phyloP scores from a whole-genome alignment of 2,329 filamentous ascomycete genomes.

The Calonectria honghensis region DNA sequence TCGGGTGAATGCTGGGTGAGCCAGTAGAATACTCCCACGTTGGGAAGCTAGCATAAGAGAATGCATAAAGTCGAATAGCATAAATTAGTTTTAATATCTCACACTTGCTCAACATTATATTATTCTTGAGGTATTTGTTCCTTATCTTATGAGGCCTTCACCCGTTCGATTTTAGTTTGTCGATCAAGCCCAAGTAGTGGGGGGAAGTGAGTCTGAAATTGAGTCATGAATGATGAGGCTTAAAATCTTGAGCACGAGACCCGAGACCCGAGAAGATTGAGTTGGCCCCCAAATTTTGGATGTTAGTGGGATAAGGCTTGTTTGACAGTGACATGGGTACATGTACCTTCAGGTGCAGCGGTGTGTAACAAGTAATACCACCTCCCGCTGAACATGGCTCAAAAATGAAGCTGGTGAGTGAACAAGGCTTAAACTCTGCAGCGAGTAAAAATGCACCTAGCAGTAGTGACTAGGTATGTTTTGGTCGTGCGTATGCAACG shows the following conservation, averaged over 20 bases:
- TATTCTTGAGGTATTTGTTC: neutral
- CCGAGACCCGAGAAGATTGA: too few relatives aligned
- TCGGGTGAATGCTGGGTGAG: neutral
- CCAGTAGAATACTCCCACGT: neutral
- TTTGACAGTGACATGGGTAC: neutral
- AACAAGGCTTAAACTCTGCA: too few relatives aligned
- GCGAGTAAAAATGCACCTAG: too few relatives aligned
- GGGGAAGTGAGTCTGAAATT: neutral
- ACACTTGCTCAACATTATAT: neutral
- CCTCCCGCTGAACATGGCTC: too few relatives aligned
- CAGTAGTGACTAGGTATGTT: too few relatives aligned
- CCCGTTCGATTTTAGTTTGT: neutral
- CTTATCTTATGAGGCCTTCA: constrained; percentile 1
- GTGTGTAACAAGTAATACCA: too few relatives aligned
- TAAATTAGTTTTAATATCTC: neutral
- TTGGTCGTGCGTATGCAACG: too few relatives aligned
- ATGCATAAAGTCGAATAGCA: neutral
- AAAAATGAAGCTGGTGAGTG: too few relatives aligned
- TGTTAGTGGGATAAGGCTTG: too few relatives aligned
- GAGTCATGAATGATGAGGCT: neutral
- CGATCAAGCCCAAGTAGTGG: neutral
- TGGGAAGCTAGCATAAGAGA: neutral
- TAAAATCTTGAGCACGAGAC: neutral
- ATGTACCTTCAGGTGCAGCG: too few relatives aligned
- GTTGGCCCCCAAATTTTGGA: neutral